Percentiles rank a stretch among this genome's conserved stretches.
Evolutionary conservation across 2,329 filamentous ascomycete genomes (phyloP).

Genomic region (Arthrinium phaeospermum): DNA sequence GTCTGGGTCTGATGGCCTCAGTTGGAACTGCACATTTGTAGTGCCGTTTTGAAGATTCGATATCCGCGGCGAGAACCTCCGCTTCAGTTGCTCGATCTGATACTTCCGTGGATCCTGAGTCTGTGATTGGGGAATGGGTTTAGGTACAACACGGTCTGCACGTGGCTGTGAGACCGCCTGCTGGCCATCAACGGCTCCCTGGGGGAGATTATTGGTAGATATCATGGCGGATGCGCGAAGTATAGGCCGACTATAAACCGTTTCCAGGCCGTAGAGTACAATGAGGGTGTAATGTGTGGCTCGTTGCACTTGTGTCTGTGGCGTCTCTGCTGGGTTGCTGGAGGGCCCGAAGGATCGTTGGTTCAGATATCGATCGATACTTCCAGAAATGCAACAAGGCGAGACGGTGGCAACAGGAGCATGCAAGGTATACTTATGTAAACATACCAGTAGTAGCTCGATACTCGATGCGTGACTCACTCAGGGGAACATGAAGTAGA

Average conservation of each 20-base stretch:
- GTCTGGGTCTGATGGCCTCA: slow-evolving; percentile 80
- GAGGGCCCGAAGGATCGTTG: neutral
- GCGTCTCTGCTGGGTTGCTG: neutral
- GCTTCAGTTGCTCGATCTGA: slow-evolving; percentile 74
- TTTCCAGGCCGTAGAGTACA: neutral
- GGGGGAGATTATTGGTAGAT: slow-evolving; percentile 37
- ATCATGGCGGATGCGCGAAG: slow-evolving; percentile 42
- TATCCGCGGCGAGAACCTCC: slow-evolving; percentile 64
- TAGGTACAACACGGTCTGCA: slow-evolving; percentile 60
- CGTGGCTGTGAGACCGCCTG: slow-evolving; percentile 55
- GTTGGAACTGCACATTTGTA: slow-evolving; percentile 66
- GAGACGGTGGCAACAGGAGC: neutral
- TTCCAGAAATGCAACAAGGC: neutral
- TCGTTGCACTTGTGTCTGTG: neutral
- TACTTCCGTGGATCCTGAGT: slow-evolving; percentile 72
- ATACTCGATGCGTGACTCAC: neutral
- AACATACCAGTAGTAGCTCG: neutral
- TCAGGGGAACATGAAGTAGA: neutral
- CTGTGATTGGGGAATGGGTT: slow-evolving; percentile 70
- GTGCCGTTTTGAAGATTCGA: slow-evolving; percentile 51
- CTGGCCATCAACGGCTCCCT: slow-evolving; percentile 41
- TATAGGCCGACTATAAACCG: neutral
- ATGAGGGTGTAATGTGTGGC: neutral
- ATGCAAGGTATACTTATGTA: neutral
- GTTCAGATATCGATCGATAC: neutral